Conservation (phyloP, 805 yeast genomes). For the Priceomyces medius region DNA sequence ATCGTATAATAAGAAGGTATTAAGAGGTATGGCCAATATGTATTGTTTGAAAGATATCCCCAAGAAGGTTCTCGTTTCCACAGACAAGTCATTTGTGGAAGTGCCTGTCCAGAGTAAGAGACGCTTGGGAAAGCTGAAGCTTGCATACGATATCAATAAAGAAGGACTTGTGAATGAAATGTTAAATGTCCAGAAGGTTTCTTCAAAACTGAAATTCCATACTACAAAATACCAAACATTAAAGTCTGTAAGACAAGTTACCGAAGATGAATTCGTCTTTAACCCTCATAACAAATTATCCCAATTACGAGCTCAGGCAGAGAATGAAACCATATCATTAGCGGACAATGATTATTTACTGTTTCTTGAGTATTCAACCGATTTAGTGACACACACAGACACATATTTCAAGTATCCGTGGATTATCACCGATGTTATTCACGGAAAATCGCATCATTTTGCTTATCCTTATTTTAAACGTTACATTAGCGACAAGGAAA, state of each 20-base stretch:
- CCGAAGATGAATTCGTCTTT: conserved; percentile 28
- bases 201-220: conserved; percentile 4
- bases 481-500: conserved; percentile 32
- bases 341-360: conserved; percentile 24
- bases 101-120: conserved; percentile 28
- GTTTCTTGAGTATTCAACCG: conserved; percentile 28
- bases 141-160: conserved; percentile 4
- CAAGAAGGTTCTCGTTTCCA: conserved; percentile 20
- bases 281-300: conserved; percentile 28
- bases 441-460: conserved; percentile 33
- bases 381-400: conserved; percentile 23
- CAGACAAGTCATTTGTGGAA: conserved; percentile 23
- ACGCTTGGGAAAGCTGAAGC: conserved; percentile 16
- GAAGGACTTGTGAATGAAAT: conserved; percentile 8
- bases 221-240: conserved; percentile 5
- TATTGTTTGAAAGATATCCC: conserved; percentile 34
- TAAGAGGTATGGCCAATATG: conserved; percentile 33
- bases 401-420: conserved; percentile 40
- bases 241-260: conserved; percentile 15
- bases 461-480: conserved; percentile 39
- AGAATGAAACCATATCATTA: conserved; percentile 10
- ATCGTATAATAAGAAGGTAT: conserved; percentile 29
- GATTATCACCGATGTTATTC: conserved; percentile 34
- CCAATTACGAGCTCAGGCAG: conserved; percentile 18
- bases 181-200: conserved; percentile 4